Percentiles rank a stretch among this genome's conserved stretches.
Evolutionary conservation across 805 yeast species (phyloP).

Genomic region (Blastobotrys parvus): DNA sequence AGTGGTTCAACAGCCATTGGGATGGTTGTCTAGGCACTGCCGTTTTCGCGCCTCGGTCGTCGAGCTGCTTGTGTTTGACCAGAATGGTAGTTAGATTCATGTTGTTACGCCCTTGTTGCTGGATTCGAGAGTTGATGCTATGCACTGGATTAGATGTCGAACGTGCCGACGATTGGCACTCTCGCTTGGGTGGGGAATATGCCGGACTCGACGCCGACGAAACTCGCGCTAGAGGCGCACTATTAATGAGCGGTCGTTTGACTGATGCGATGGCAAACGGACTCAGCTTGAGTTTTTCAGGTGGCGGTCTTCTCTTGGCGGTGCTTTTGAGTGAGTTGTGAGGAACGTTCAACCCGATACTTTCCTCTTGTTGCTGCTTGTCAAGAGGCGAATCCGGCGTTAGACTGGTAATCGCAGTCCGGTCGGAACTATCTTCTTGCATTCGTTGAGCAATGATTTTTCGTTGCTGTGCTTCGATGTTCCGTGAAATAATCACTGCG

Average conservation of each 20-base stretch:
- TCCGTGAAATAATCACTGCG: conserved; percentile 18
- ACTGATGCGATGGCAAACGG: neutral
- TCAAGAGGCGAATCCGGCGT: neutral
- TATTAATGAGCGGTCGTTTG: conserved; percentile 1
- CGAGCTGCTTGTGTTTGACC: neutral
- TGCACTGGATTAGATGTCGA: neutral
- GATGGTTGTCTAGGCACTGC: conserved; percentile 1
- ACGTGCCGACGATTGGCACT: neutral
- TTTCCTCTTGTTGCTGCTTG: neutral
- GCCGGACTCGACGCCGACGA: neutral
- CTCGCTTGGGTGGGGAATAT: too few species aligned
- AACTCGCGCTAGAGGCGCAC: neutral
- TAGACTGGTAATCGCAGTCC: conserved; percentile 5
- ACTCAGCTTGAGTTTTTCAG: neutral
- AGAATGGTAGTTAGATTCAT: neutral
- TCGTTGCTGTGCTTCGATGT: conserved; percentile 24
- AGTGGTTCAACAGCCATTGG: neutral
- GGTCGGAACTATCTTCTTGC: conserved; percentile 6
- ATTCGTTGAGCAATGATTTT: conserved; percentile 21
- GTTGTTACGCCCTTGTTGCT: too few species aligned
- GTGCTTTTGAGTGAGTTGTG: neutral
- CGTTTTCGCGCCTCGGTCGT: neutral
- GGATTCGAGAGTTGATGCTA: too few species aligned
- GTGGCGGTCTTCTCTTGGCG: conserved; percentile 1
- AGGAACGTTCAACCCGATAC: neutral